phyloP scores from a whole-genome alignment of 2,329 filamentous ascomycete genomes.

The Ceratocystis huliohia region DNA sequence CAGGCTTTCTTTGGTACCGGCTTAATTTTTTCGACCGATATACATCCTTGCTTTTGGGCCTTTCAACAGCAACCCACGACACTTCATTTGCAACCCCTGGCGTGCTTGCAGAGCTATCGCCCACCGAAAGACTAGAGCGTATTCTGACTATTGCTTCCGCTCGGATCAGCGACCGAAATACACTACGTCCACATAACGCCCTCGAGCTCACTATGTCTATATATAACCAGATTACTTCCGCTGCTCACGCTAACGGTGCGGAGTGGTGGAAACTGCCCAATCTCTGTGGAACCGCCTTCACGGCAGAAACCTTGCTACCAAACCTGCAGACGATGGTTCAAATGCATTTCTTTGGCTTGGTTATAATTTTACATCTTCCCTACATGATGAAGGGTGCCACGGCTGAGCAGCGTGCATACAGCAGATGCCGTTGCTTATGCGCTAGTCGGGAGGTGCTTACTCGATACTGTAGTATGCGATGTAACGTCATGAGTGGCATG shows the following conservation, averaged over 20 bases:
- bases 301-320: constrained; percentile 38
- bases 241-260: constrained; percentile 31
- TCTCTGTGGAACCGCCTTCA: constrained; percentile 27
- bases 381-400: constrained; percentile 37
- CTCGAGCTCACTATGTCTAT: constrained; percentile 34
- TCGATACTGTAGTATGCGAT: constrained; percentile 37
- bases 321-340: constrained; percentile 34
- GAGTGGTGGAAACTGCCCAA: constrained; percentile 38
- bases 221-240: constrained; percentile 36
- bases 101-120: constrained; percentile 27
- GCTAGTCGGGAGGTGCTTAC: constrained; percentile 40
- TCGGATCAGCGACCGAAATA: constrained; percentile 38
- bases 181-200: constrained; percentile 24
- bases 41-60: constrained; percentile 38
- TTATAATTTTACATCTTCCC: constrained; percentile 42
- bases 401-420: constrained; percentile 35
- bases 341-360: constrained; percentile 38
- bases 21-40: constrained; percentile 39
- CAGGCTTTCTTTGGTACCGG: constrained; percentile 35
- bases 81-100: constrained; percentile 29
- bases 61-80: constrained; percentile 35
- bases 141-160: constrained; percentile 33
- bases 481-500: constrained; percentile 30
- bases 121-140: constrained; percentile 35
- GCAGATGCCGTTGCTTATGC: constrained; percentile 35